Base-by-base conservation (phyloP, 371 early-diverging fungal genomes). In the Mucor circinelloides region DNA sequence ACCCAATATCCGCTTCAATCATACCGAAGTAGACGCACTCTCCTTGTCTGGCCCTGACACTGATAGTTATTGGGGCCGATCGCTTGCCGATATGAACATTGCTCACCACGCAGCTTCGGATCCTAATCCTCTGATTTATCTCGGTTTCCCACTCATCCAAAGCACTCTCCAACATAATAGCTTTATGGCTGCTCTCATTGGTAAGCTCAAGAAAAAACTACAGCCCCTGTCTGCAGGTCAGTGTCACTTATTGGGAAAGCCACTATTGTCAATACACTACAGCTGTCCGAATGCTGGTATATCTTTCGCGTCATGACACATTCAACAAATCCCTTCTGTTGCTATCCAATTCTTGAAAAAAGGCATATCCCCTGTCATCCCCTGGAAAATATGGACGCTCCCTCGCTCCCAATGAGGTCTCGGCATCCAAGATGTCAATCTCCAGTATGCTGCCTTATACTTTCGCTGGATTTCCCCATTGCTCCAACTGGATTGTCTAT, bases 181-280 rank as follows among this genome's bases (percentile, higher is more conserved):
- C 23, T 50, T 50, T 25, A 17, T 50, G 23, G 13, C 27, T 12
- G 23, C 21, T 25, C 52, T 50, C 8, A 27, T 50, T 50, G 27
- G 1, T 27, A 50, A 8, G 9, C 25, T 50, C 17, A 50, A 25
- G 17, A 3, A 17, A 3, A 15, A 23, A 1, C 23, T 27, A 17
- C 25, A 21, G 23, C 7, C 50, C 12, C 52, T 52, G 25, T 30
- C n/a, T 65, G 44, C 36, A 61, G 67, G 17, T 15, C 27, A 19
- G 44, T 71, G 2, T 71, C 63, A 3, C 0, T 71, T n/a, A 27
- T 44, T 13, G 71, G 68, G 21, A n/a, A 67, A 8, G 64, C 58
- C 13, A 72, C 68, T 2, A 59, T 64, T 7, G 25, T 60, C 25
- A 63, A 64, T 31, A 60, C 48, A 5, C 34, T 72, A 21, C 44